Base-by-base conservation (phyloP, 208 protist genomes). In the Acanthamoeba castellanii region DNA sequence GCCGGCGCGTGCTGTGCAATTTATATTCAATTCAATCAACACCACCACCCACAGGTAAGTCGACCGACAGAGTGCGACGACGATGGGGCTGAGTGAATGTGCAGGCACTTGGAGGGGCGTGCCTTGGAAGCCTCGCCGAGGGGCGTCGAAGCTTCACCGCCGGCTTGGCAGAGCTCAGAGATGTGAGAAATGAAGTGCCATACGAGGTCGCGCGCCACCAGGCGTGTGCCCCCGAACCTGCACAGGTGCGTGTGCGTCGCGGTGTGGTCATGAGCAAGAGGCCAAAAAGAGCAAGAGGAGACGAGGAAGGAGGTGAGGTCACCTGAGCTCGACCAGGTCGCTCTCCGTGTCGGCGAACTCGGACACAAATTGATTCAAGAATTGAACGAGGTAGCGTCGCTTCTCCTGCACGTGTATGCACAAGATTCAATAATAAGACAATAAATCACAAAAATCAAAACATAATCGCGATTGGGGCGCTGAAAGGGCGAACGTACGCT, bases 181-280 rank as follows among this genome's bases (percentile, higher is more conserved):
- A 94, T 82, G 55, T 52, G 45, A 5, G 59, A 52, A 32, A 94
- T 74, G 22, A 94, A 64, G 42, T 94, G 89, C 89, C 89, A 94
- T 0, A 82, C 61, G 8, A 94, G 66, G 14, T 82, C 47, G 8
- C 68, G 37, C 14, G 89, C 47, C 14, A 94, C 66, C 32, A 68
- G 22, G 50, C 66, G 27, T 30, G 89, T 94, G 7, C 55, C 89
- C 5, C 89, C 89, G 30, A 57, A 94, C 32, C 89, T 94, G 61
- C 4, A 8, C 25, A 74, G 47, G 37, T 37, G 37, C 37, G 37
- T 3, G 37, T 37, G 37, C 37, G 37, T n/a, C n/a, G 37, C 3
- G 37, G 3, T 37, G 61, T n/a, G 37, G 61, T 74, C 8, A 74
- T 6, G 78, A 57, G 25, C 8, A 74, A 74, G 78, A 57, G 25